Conservation (phyloP, 306 rosid genomes). For the Dalbergia oliveri region DNA sequence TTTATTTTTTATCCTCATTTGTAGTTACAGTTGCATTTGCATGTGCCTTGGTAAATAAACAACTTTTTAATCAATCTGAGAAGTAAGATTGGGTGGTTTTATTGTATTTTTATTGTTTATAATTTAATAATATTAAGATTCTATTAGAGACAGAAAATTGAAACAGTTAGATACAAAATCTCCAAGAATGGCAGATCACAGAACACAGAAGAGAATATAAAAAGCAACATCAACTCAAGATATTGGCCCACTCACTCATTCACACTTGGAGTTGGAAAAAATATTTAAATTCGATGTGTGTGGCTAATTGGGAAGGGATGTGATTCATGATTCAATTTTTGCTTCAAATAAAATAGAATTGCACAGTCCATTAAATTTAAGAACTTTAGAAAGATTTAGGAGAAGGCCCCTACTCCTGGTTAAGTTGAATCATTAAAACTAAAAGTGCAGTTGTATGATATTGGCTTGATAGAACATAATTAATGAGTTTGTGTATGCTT, state of each 20-base stretch:
- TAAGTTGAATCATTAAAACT: constrained; percentile 36
- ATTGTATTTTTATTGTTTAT: background rate
- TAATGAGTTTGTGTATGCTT: constrained; percentile 44
- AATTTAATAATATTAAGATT: constrained; percentile 35
- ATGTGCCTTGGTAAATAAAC: background rate
- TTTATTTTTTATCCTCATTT: constrained; percentile 36
- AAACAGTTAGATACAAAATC: constrained; percentile 33
- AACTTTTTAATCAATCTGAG: constrained; percentile 14
- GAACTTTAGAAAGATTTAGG: constrained; percentile 21
- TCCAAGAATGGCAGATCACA: constrained; percentile 17
- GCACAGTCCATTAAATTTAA: constrained; percentile 25
- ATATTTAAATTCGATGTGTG: background rate
- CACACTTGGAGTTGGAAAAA: constrained; percentile 3
- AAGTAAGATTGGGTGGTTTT: constrained; percentile 9
- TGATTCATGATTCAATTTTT: constrained; percentile 25
- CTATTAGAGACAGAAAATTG: constrained; percentile 13
- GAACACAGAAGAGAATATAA: constrained; percentile 8
- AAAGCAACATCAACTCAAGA: constrained; percentile 8
- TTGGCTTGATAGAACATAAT: constrained; percentile 35
- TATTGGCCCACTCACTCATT: constrained; percentile 13
- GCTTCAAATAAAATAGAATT: constrained; percentile 1
- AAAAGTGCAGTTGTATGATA: constrained; percentile 14
- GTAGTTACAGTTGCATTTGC: constrained; percentile 32
- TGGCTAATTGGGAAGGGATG: constrained; percentile 9
- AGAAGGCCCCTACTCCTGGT: constrained; percentile 19